Percentiles rank a stretch among this genome's conserved stretches.
phyloP scores from a whole-genome alignment of 2,329 filamentous ascomycete species.

The Orbilia blumenaviensis region DNA sequence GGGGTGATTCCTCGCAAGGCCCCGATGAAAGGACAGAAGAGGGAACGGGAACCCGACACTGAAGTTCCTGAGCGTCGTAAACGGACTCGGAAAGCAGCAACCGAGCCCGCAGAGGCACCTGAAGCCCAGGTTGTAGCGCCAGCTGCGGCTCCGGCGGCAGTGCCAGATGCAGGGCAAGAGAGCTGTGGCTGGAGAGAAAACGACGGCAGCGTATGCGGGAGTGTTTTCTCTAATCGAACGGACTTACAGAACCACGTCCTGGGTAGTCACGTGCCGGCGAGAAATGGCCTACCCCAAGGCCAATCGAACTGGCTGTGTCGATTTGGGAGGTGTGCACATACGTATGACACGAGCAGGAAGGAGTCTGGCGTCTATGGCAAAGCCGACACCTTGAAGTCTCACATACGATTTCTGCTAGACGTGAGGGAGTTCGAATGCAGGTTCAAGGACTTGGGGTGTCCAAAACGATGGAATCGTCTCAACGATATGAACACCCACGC shows the following conservation, averaged over 20 bases:
- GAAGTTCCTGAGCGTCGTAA: neutral
- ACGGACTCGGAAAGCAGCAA: neutral
- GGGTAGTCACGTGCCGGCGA: constrained; percentile 9
- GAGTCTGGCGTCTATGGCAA: constrained; percentile 18
- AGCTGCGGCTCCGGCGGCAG: neutral
- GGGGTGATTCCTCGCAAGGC: neutral
- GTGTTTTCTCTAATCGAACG: neutral
- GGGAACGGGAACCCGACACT: neutral
- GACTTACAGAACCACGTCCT: constrained; percentile 16
- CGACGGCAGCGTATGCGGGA: constrained; percentile 11
- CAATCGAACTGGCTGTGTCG: neutral
- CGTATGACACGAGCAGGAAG: neutral
- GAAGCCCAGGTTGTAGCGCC: neutral
- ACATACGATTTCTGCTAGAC: constrained; percentile 21
- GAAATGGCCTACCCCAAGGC: neutral
- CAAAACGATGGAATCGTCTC: constrained; percentile 13
- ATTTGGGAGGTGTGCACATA: neutral
- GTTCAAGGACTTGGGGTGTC: neutral
- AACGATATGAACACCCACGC: constrained; percentile 28
- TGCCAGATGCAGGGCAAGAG: neutral
- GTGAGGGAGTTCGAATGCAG: constrained; percentile 9
- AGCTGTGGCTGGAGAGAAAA: constrained; percentile 11
- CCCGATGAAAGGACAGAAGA: neutral
- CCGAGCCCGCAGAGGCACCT: neutral
- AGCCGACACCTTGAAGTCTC: constrained; percentile 25